A percentile compares a stretch with the other conserved stretches of the same genome.
These are phyloP conservation scores for Apostasia shenzhenica DNA, from an alignment of 106 monocot species.

Conservation along the genomic window DNA sequence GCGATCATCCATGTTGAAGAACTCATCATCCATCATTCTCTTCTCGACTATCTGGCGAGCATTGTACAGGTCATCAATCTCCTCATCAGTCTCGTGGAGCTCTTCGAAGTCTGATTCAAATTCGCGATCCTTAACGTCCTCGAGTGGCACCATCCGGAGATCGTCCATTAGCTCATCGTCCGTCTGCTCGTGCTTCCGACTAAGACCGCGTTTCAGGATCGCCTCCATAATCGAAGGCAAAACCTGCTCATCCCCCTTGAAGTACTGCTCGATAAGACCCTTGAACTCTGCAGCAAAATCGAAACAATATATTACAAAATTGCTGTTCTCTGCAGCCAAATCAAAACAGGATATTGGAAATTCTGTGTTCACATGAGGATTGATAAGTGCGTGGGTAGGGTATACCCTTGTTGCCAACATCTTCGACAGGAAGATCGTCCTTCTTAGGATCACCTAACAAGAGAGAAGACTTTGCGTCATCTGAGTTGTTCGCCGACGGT, in stretches of 20 bases:
- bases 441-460: conserved; percentile 7
- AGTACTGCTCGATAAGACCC: conserved; percentile 47
- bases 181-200: conserved; percentile 61
- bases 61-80: conserved; percentile 66
- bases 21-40: conserved; percentile 60
- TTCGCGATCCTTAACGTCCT: conserved; percentile 50
- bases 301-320: not conserved
- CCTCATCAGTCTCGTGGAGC: conserved; percentile 73
- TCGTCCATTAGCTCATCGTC: conserved; percentile 86
- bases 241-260: conserved; percentile 47
- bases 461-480: conserved; percentile 3
- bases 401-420: conserved; percentile 34
- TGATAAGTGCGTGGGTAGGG: not conserved
- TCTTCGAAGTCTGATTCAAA: conserved; percentile 91
- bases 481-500: not conserved
- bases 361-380: not conserved
- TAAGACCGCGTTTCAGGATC: conserved; percentile 38
- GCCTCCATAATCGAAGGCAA: conserved; percentile 52
- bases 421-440: conserved; percentile 7
- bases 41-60: conserved; percentile 57
- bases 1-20: conserved; percentile 72
- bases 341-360: not conserved
- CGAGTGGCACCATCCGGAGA: conserved; percentile 42
- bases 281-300: conserved; percentile 44
- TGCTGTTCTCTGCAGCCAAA: conserved; percentile 22